Percentiles rank a stretch among this genome's conserved stretches.
Conservation (phyloP, 2,329 filamentous ascomycete genomes). For the Ciborinia camelliae region DNA sequence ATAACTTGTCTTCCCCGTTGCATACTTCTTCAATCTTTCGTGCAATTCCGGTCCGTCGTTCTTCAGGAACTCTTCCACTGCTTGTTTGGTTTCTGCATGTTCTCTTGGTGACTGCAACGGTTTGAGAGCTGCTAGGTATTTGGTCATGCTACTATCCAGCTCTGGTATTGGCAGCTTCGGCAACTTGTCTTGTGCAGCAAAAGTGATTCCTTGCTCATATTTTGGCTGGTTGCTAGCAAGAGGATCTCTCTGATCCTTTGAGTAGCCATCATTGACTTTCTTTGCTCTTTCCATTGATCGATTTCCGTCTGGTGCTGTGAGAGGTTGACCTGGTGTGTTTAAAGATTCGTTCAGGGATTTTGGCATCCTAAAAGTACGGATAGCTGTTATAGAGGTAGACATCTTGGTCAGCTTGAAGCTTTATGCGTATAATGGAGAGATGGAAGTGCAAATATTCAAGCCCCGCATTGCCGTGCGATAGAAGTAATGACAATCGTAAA, state of each 20-base stretch:
- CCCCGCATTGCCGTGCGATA: slow-evolving; percentile 86
- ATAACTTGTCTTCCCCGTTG: slow-evolving; percentile 86
- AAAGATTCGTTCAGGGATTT: slow-evolving; percentile 71
- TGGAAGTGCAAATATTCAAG: slow-evolving; percentile 73
- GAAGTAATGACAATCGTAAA: slow-evolving; percentile 90
- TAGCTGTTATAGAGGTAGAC: slow-evolving; percentile 59
- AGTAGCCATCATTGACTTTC: slow-evolving; percentile 47
- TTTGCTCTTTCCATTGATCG: slow-evolving; percentile 51
- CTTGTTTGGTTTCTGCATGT: slow-evolving; percentile 75
- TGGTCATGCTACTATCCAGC: slow-evolving; percentile 71
- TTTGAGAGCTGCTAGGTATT: slow-evolving; percentile 74
- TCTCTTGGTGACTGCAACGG: slow-evolving; percentile 80
- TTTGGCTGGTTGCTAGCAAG: slow-evolving; percentile 47
- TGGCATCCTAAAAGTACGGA: slow-evolving; percentile 67
- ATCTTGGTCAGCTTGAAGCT: slow-evolving; percentile 50
- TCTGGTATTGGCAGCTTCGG: slow-evolving; percentile 93
- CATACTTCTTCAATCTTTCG: slow-evolving; percentile 86
- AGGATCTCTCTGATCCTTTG: slow-evolving; percentile 47
- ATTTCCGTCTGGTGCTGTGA: slow-evolving; percentile 26
- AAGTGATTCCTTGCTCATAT: slow-evolving; percentile 70
- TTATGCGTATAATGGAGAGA: slow-evolving; percentile 72
- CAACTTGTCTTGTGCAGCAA: slow-evolving; percentile 80
- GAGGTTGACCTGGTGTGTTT: slow-evolving; percentile 40
- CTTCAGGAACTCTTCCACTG: slow-evolving; percentile 78
- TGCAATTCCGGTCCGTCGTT: slow-evolving; percentile 81